These are phyloP conservation scores for Apocynum venetum DNA, from an alignment of 257 asterid genomes.

Conservation along the genomic window DNA sequence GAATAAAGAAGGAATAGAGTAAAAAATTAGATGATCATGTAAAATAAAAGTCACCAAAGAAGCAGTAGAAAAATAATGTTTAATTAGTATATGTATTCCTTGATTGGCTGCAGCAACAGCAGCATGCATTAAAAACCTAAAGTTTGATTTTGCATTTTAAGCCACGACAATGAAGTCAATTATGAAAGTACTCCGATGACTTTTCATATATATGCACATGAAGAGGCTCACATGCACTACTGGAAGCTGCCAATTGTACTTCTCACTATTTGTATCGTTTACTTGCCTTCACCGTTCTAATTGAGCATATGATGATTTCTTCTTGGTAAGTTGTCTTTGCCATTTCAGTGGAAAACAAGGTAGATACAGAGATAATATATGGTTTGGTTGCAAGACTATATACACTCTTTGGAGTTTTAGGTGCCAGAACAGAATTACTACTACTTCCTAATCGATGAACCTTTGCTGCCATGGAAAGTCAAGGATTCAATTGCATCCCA, in stretches of 20 bases:
- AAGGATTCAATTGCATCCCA: neutral
- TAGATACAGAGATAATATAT: neutral
- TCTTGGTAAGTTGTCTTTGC: conserved; percentile 6
- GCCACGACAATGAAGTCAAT: conserved; percentile 11
- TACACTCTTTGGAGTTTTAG: neutral
- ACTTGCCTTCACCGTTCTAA: conserved; percentile 3
- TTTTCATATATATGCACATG: neutral
- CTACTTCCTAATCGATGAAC: neutral
- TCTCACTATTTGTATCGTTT: neutral
- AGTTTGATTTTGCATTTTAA: neutral
- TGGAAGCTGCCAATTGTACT: neutral
- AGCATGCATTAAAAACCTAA: neutral
- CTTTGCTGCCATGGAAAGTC: neutral
- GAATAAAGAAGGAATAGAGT: no score
- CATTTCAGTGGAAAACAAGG: conserved; percentile 18
- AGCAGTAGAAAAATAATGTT: no score
- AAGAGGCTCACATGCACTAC: neutral
- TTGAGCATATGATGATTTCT: conserved; percentile 10
- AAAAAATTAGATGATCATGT: no score
- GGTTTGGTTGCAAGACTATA: neutral
- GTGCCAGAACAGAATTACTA: neutral
- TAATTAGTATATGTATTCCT: neutral
- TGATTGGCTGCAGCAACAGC: conserved; percentile 3
- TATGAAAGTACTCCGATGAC: neutral
- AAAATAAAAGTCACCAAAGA: no score